Conservation (phyloP, 2,329 filamentous ascomycete genomes). For the Sporothrix mexicana region DNA sequence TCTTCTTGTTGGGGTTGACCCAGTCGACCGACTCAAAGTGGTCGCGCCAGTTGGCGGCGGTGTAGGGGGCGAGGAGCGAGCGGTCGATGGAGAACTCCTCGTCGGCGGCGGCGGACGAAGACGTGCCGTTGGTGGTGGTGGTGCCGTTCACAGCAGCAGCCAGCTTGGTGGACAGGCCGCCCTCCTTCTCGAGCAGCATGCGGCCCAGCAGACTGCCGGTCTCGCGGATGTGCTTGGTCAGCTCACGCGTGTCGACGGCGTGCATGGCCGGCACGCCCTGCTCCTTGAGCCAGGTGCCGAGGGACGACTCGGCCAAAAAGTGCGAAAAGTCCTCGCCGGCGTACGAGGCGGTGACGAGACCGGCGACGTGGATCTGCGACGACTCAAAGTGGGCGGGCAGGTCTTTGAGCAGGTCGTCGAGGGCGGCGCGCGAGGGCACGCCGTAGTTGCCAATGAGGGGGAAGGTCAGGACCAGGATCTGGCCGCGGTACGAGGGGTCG, state of each 20-base stretch:
- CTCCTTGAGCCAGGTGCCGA: conserved; percentile 95
- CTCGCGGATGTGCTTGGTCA: conserved; percentile 93
- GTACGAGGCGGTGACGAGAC: conserved; percentile 88
- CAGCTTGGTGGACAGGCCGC: conserved; percentile 45
- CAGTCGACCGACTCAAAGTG: conserved; percentile 84
- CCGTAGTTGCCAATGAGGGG: conserved; percentile 97
- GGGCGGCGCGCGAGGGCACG: conserved; percentile 83
- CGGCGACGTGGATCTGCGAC: conserved; percentile 89
- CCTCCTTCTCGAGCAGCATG: conserved; percentile 74
- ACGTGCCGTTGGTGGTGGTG: conserved; percentile 6
- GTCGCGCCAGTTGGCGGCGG: conserved; percentile 51
- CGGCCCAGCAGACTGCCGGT: conserved; percentile 96
- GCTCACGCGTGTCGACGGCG: conserved; percentile 87
- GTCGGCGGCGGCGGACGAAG: conserved; percentile 5
- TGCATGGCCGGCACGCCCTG: conserved; percentile 93
- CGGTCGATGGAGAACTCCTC: conserved; percentile 12
- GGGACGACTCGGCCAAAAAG: conserved; percentile 85
- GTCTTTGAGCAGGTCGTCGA: conserved; percentile 83
- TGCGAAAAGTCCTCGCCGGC: conserved; percentile 95
- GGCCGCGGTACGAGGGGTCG: conserved; percentile 85
- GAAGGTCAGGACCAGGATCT: conserved; percentile 96
- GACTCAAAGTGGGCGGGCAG: conserved; percentile 94
- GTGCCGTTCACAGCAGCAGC: conserved; percentile 41
- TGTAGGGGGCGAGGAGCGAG: conserved; percentile 46
- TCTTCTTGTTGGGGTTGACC: conserved; percentile 90